phyloP scores from a whole-genome alignment of 805 yeast species.

The Ogataea polymorpha region DNA sequence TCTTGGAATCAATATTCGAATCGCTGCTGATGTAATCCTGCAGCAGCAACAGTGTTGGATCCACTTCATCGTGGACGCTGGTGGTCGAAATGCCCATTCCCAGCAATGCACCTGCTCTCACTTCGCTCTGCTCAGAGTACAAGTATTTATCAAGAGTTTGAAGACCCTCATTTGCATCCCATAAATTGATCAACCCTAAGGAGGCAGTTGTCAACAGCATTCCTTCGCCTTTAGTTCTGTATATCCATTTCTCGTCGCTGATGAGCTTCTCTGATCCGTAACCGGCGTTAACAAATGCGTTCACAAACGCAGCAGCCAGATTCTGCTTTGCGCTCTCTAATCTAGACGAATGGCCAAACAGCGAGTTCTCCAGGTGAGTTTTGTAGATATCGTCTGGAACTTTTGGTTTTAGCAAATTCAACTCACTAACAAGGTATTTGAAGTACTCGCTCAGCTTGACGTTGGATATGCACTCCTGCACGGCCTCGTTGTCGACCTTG shows the following conservation, averaged over 20 bases:
- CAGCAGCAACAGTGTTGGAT: conserved; percentile 81
- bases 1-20: conserved; percentile 53
- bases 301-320: conserved; percentile 91
- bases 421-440: conserved; percentile 76
- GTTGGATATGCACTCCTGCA: conserved; percentile 84
- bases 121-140: conserved; percentile 79
- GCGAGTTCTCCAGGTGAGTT: conserved; percentile 74
- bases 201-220: conserved; percentile 91
- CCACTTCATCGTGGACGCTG: conserved; percentile 94
- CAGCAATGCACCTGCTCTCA: conserved; percentile 93
- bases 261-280: conserved; percentile 82
- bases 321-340: conserved; percentile 94
- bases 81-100: conserved; percentile 93
- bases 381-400: conserved; percentile 94
- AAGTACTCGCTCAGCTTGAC: conserved; percentile 74
- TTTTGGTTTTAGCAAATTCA: conserved; percentile 84
- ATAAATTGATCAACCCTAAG: conserved; percentile 82
- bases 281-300: conserved; percentile 87
- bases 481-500: conserved; percentile 63
- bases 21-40: conserved; percentile 59
- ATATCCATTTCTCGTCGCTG: conserved; percentile 77
- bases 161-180: conserved; percentile 89
- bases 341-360: conserved; percentile 51
- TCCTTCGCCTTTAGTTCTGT: conserved; percentile 87
- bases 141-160: conserved; percentile 86